phyloP scores from a whole-genome alignment of 306 rosid species.

The Adenanthera pavonina region DNA sequence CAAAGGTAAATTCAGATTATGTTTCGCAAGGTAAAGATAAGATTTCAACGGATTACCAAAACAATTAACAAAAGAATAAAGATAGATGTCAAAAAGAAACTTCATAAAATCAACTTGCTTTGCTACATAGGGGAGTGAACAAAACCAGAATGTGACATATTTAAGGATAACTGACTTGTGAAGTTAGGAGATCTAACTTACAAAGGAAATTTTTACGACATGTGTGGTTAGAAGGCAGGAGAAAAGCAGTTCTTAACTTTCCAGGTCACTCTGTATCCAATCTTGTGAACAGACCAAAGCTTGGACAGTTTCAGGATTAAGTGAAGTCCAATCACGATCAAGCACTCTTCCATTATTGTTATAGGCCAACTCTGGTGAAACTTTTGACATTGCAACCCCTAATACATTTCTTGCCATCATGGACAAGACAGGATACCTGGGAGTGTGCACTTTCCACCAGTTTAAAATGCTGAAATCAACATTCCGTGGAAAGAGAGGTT shows the following conservation, averaged over 20 bases:
- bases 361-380: slow-evolving; percentile 66
- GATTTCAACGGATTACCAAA: background rate
- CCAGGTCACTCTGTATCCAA: slow-evolving; percentile 94
- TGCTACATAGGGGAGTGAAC: slow-evolving; percentile 34
- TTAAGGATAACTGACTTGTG: slow-evolving; percentile 33
- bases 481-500: slow-evolving; percentile 89
- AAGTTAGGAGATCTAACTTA: slow-evolving; percentile 47
- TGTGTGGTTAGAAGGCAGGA: slow-evolving; percentile 43
- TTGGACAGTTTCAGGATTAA: slow-evolving; percentile 72
- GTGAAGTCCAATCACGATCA: slow-evolving; percentile 80
- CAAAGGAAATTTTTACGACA: slow-evolving; percentile 27
- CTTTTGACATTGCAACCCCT: slow-evolving; percentile 85
- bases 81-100: slow-evolving; percentile 7
- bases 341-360: slow-evolving; percentile 60
- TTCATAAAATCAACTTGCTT: slow-evolving; percentile 35
- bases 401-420: slow-evolving; percentile 96
- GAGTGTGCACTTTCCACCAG: slow-evolving; percentile 99
- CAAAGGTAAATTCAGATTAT: background rate
- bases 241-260: slow-evolving; percentile 56
- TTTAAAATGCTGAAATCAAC: slow-evolving; percentile 79
- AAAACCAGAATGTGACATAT: slow-evolving; percentile 32
- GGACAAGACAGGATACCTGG: slow-evolving; percentile 90
- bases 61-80: background rate
- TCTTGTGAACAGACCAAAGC: slow-evolving; percentile 95
- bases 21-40: background rate